These are phyloP conservation scores for Flaveria robusta DNA, from an alignment of 129 eudicot species.

Conservation along the genomic window DNA sequence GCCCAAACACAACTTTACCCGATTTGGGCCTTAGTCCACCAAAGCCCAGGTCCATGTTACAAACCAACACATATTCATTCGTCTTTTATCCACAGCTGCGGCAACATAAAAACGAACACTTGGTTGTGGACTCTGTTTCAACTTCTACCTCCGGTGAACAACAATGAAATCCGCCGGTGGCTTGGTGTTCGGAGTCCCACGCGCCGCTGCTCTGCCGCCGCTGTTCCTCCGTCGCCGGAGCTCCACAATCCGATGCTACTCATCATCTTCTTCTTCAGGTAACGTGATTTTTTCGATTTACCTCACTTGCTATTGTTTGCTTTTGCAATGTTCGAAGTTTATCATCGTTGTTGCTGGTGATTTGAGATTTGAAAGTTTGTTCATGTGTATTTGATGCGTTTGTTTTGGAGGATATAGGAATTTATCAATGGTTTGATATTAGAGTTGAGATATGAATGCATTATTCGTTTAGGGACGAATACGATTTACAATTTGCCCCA, in stretches of 20 bases:
- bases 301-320: not conserved
- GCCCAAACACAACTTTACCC: too few relatives aligned
- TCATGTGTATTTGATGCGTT: not conserved
- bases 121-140: slow-evolving; percentile 27
- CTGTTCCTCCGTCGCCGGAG: slow-evolving; percentile 48
- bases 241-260: slow-evolving; percentile 54
- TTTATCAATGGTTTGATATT: not conserved
- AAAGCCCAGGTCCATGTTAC: too few relatives aligned
- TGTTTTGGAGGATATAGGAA: too few relatives aligned
- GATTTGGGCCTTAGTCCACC: too few relatives aligned
- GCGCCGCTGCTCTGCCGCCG: slow-evolving; percentile 62
- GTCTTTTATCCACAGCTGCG: slow-evolving; percentile 16
- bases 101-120: slow-evolving; percentile 35
- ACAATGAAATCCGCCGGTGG: slow-evolving; percentile 74
- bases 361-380: not conserved
- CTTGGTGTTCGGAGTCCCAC: slow-evolving; percentile 70
- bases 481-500: not conserved
- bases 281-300: not conserved
- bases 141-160: not conserved
- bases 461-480: not conserved
- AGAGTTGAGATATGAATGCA: not conserved
- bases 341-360: too few relatives aligned
- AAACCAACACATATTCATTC: not conserved
- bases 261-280: slow-evolving; percentile 65
- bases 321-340: too few relatives aligned